phyloP scores from a whole-genome alignment of 2,329 filamentous ascomycete genomes.

The Aspergillus ochraceus region DNA sequence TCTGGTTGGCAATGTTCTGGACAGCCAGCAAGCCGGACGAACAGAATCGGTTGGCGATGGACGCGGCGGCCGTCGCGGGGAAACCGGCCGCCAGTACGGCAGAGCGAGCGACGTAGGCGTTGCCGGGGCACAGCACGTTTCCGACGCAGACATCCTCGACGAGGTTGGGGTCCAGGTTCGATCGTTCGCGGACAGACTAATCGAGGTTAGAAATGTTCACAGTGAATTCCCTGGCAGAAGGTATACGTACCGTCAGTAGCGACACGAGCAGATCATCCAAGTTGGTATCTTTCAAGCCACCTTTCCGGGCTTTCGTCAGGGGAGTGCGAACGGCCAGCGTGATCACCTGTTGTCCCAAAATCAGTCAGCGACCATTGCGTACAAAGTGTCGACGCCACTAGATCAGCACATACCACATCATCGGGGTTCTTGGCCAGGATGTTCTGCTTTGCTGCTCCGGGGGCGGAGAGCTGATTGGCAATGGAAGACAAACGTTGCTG shows the following conservation, averaged over 20 bases:
- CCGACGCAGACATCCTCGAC: slow-evolving; percentile 91
- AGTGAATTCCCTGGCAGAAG: too few species aligned
- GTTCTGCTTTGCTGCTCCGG: slow-evolving; percentile 30
- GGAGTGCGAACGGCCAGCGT: slow-evolving; percentile 41
- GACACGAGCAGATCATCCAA: slow-evolving; percentile 39
- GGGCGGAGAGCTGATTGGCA: slow-evolving; percentile 39
- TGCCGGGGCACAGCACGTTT: slow-evolving; percentile 81
- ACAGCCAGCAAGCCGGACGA: slow-evolving; percentile 85
- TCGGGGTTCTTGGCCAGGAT: slow-evolving; percentile 39
- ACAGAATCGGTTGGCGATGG: slow-evolving; percentile 86
- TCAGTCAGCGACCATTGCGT: neutral
- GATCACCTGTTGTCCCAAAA: slow-evolving; percentile 32
- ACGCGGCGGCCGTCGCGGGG: slow-evolving; percentile 74
- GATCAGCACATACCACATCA: slow-evolving; percentile 36
- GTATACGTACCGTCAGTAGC: slow-evolving; percentile 34
- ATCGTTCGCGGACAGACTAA: slow-evolving; percentile 72
- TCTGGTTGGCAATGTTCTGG: slow-evolving; percentile 89
- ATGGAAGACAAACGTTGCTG: slow-evolving; percentile 44
- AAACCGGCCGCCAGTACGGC: slow-evolving; percentile 84
- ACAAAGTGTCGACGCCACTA: too few species aligned
- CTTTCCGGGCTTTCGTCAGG: slow-evolving; percentile 42
- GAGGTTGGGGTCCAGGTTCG: slow-evolving; percentile 78
- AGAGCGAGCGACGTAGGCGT: slow-evolving; percentile 86
- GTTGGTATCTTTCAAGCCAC: slow-evolving; percentile 40
- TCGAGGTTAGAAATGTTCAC: neutral